A percentile compares a stretch with the other conserved stretches of the same genome.
These are phyloP conservation scores for Xerocomellus dryophilus DNA, from an alignment of 768 basidiomycete genomes.

Conservation along the genomic window DNA sequence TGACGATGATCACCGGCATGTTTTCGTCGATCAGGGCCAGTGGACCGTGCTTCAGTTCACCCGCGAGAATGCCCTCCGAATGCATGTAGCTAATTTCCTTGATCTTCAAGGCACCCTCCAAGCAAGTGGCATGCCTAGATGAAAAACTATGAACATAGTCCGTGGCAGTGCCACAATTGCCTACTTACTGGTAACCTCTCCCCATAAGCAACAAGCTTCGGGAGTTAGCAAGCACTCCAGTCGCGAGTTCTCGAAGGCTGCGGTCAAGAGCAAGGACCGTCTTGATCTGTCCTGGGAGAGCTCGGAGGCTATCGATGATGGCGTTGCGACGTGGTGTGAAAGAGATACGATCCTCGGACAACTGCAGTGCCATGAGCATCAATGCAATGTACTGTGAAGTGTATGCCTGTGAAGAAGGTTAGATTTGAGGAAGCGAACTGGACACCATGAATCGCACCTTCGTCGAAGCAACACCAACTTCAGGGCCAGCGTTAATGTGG, in stretches of 20 bases:
- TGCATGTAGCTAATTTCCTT: slow-evolving; percentile 92
- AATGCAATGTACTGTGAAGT: slow-evolving; percentile 99
- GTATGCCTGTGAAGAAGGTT: slow-evolving; percentile 62
- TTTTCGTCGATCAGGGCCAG: slow-evolving; percentile 97
- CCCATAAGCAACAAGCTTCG: slow-evolving; percentile 95
- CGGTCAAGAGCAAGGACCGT: slow-evolving; percentile 78
- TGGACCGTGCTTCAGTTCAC: slow-evolving; percentile 98
- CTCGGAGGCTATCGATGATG: slow-evolving; percentile 91
- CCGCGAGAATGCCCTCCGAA: slow-evolving; percentile 81
- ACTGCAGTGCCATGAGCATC: slow-evolving; percentile 96
- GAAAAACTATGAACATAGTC: background rate
- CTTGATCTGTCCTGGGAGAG: slow-evolving; percentile 87
- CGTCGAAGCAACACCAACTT: slow-evolving; percentile 98
- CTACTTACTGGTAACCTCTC: slow-evolving; percentile 86
- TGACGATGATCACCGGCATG: slow-evolving; percentile 98
- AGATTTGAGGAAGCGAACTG: background rate
- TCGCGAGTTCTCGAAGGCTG: slow-evolving; percentile 76
- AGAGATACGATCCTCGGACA: slow-evolving; percentile 95
- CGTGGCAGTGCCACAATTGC: too few species aligned
- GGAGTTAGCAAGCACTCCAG: slow-evolving; percentile 69
- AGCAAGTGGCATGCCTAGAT: slow-evolving; percentile 83
- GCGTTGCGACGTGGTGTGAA: slow-evolving; percentile 85
- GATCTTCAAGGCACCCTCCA: slow-evolving; percentile 98
- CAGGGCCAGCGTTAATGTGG: slow-evolving; percentile 98
- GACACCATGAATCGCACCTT: slow-evolving; percentile 50